Base-by-base conservation (phyloP, 257 asterid genomes). In the Plantago ovata region DNA sequence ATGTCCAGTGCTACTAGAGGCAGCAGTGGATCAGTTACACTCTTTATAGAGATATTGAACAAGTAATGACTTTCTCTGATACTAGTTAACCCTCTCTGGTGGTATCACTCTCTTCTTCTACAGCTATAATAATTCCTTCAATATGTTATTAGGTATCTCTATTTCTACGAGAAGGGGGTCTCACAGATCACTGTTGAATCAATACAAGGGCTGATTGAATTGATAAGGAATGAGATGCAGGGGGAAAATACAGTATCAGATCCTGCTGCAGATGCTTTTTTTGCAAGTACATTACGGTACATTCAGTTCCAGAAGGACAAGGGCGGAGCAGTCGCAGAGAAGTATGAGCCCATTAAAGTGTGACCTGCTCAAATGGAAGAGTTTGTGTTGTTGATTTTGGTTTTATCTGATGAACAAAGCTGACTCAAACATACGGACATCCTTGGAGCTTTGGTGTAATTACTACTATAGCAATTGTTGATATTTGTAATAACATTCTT, bases 281-380 rank as follows among this genome's bases (percentile, higher is more conserved):
- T 93, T 42, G 89, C 95, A 50, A 86, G 99, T 68, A 93, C 96
- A 45, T 67, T 86, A 39, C 85, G 92, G 56, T 89, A 89, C 61
- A 72, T 93, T 72, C 87, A 93, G 77, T 86, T 89, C 81, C 97
- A 89, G 81, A 93, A 89, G 76, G 96, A 89, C 58, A 93, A 93
- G 80, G 96, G 99, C 14, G 96, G 99, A 41, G 95, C 89, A 8
- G 86, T 89, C 58, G 95, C 87, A 39, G 97, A 89, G 61, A 89
- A 79, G 75, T 93, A 81, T 33, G 76, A 84, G 79, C 84, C 85
- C 66, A 84, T 89, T 47, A 73, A 66, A 60, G 72, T 73, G 36
- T 89, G 64, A 74, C 64, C 54, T 48, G 53, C 41, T 32, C 54
- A 53, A 54, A 28, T 10, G 18, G 51, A 49, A 19, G 38, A 43